phyloP scores from a whole-genome alignment of 805 yeast species.

The Ogataea chonburiensis region DNA sequence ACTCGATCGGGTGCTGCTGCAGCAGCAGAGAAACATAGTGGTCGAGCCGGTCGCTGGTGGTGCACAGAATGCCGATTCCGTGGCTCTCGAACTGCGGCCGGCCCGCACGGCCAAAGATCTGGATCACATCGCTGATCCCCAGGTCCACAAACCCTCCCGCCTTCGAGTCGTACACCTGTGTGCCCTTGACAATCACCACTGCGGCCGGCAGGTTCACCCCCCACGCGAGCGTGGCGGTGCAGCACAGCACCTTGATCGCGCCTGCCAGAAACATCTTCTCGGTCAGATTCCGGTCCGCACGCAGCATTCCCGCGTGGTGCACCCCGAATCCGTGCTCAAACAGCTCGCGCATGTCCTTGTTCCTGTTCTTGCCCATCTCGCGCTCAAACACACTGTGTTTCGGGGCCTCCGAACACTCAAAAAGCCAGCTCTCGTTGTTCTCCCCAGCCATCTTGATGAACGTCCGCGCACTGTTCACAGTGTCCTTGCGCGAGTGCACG shows the following conservation, averaged over 20 bases:
- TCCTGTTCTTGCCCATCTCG: slow-evolving; percentile 71
- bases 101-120: slow-evolving; percentile 99
- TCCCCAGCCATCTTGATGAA: slow-evolving; percentile 68
- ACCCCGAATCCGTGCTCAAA: slow-evolving; percentile 83
- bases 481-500: slow-evolving; percentile 94
- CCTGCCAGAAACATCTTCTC: slow-evolving; percentile 87
- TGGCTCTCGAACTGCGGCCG: slow-evolving; percentile 92
- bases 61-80: slow-evolving; percentile 91
- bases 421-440: slow-evolving; percentile 52
- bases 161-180: slow-evolving; percentile 91
- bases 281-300: slow-evolving; percentile 85
- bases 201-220: slow-evolving; percentile 99
- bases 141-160: slow-evolving; percentile 92
- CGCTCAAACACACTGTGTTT: slow-evolving; percentile 46
- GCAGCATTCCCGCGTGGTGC: slow-evolving; percentile 96
- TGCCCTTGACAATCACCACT: slow-evolving; percentile 93
- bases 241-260: slow-evolving; percentile 82
- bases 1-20: slow-evolving; percentile 96
- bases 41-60: slow-evolving; percentile 76
- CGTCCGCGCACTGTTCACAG: slow-evolving; percentile 75
- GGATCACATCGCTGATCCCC: slow-evolving; percentile 95
- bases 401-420: slow-evolving; percentile 53
- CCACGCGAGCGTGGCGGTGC: slow-evolving; percentile 99
- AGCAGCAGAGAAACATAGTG: slow-evolving; percentile 87
- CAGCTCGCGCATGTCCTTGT: slow-evolving; percentile 76